Evolutionary conservation across 2,329 filamentous ascomycete genomes (phyloP).

Genomic region (Lachnellula occidentalis): DNA sequence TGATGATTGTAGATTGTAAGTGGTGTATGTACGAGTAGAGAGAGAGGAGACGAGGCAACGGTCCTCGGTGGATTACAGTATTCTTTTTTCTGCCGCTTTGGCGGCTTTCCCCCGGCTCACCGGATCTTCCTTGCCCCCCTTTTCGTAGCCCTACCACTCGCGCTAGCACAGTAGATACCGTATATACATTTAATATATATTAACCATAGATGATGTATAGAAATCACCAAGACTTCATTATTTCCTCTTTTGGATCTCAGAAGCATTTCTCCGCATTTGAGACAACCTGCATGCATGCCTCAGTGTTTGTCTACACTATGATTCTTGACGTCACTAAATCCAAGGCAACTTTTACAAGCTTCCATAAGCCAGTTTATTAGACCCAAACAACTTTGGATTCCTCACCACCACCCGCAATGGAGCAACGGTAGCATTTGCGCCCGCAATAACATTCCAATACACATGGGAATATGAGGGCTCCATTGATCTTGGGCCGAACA

Average conservation of each 20-base stretch:
- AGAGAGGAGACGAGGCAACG: neutral
- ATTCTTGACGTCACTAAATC: slow-evolving; percentile 4
- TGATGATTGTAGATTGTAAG: too few species aligned
- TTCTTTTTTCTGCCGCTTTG: slow-evolving; percentile 3
- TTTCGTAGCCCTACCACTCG: neutral
- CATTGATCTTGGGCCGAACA: slow-evolving; percentile 39
- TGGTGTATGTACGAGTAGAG: neutral
- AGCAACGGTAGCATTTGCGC: slow-evolving; percentile 19
- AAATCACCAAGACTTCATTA: neutral
- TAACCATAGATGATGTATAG: neutral
- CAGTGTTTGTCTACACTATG: neutral
- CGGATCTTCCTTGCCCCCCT: neutral
- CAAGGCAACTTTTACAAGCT: slow-evolving; percentile 2
- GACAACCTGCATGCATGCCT: neutral
- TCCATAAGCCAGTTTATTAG: neutral
- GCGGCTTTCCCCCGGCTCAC: slow-evolving; percentile 5
- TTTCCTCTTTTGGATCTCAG: neutral
- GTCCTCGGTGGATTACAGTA: neutral
- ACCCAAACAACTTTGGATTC: neutral
- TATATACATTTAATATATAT: neutral
- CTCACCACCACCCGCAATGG: slow-evolving; percentile 15
- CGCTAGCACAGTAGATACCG: neutral
- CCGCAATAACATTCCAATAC: neutral
- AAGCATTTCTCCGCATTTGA: neutral
- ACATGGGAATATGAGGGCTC: slow-evolving; percentile 38